Evolutionary conservation across 352 stramenopile genomes (phyloP).

Genomic region (Pythium dissotocum): DNA sequence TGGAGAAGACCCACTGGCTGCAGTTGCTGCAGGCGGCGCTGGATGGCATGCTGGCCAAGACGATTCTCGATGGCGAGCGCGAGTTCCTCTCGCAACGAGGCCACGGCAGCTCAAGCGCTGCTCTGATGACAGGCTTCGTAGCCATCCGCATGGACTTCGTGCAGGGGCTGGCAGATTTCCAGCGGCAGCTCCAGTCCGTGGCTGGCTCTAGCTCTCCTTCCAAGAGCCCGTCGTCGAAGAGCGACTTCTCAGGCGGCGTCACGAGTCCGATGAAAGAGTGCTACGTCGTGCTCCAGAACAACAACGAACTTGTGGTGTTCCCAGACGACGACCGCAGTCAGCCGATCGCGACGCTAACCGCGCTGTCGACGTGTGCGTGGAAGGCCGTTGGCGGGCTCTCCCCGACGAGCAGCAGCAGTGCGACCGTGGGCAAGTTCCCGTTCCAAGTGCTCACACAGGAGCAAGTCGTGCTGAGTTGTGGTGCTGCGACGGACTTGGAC

Average conservation of each 20-base stretch:
- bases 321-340: slow-evolving; percentile 32
- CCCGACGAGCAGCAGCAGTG: slow-evolving; percentile 13
- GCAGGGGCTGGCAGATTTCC: slow-evolving; percentile 16
- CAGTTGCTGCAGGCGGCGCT: slow-evolving; percentile 35
- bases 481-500: slow-evolving; percentile 54
- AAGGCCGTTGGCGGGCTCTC: slow-evolving; percentile 17
- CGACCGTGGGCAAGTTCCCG: slow-evolving; percentile 36
- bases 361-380: slow-evolving; percentile 51
- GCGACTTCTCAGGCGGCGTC: slow-evolving; percentile 5
- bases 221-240: slow-evolving; percentile 11
- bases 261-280: slow-evolving; percentile 42
- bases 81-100: background rate
- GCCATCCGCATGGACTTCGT: slow-evolving; percentile 28
- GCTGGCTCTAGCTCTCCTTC: background rate
- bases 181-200: slow-evolving; percentile 8
- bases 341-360: slow-evolving; percentile 37
- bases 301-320: slow-evolving; percentile 51
- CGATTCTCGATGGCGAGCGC: slow-evolving; percentile 25
- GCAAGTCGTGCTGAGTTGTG: slow-evolving; percentile 63
- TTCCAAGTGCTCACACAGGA: slow-evolving; percentile 74
- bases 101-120: background rate
- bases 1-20: slow-evolving; percentile 33
- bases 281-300: slow-evolving; percentile 44
- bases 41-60: slow-evolving; percentile 28
- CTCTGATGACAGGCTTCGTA: slow-evolving; percentile 21